Evolutionary conservation across 768 basidiomycete species (phyloP).

Genomic region (Tylopilus felleus): DNA sequence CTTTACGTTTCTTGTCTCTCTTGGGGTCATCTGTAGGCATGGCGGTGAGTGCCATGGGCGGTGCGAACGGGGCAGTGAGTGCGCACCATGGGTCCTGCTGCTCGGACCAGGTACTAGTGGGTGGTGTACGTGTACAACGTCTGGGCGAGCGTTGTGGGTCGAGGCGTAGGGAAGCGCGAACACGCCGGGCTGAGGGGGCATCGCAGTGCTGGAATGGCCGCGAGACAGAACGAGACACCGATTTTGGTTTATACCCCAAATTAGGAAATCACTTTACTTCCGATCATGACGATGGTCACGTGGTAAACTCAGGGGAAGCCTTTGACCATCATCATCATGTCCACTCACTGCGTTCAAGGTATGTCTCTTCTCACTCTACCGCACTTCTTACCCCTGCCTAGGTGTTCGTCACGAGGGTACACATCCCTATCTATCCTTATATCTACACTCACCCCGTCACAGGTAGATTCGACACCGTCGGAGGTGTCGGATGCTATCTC

Average conservation of each 20-base stretch:
- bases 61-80: not conserved
- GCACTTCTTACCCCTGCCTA: too few relatives aligned
- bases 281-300: slow-evolving; percentile 27
- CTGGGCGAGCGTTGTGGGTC: slow-evolving; percentile 40
- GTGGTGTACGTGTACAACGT: slow-evolving; percentile 38
- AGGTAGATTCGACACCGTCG: too few relatives aligned
- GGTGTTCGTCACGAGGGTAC: too few relatives aligned
- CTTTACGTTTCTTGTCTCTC: slow-evolving; percentile 67
- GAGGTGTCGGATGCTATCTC: too few relatives aligned
- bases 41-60: slow-evolving; percentile 31
- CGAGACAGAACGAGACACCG: not conserved
- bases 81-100: slow-evolving; percentile 41
- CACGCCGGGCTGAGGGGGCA: slow-evolving; percentile 70
- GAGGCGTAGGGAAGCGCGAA: slow-evolving; percentile 60
- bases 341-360: too few relatives aligned
- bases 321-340: too few relatives aligned
- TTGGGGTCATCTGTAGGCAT: slow-evolving; percentile 40
- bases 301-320: not conserved
- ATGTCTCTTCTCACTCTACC: too few relatives aligned
- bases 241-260: slow-evolving; percentile 16
- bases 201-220: slow-evolving; percentile 20
- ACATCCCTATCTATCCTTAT: too few relatives aligned
- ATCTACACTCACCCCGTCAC: too few relatives aligned
- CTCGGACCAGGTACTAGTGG: slow-evolving; percentile 41
- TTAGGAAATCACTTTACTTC: slow-evolving; percentile 17